Evolutionary conservation across 345 rosid species (phyloP), one percentile per base, ranked within the genome.

Genomic region (Cardiospermum halicacabum): DNA sequence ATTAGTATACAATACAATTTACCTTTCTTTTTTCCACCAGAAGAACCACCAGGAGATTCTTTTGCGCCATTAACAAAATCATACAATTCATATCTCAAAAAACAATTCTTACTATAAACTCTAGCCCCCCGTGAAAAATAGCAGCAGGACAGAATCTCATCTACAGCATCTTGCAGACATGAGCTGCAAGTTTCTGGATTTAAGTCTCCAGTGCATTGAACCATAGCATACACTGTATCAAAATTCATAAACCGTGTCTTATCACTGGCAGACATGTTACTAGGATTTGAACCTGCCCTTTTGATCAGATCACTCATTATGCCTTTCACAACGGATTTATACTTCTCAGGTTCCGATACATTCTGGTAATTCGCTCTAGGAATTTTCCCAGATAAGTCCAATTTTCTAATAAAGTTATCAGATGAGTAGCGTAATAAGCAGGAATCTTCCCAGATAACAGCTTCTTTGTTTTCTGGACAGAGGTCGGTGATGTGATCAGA

Each of bases 61-160:
- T 26, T 62, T 58, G 34, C 62, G 4, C 72, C 78, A 25, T 56
- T 48, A 45, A 76, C 74, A 31, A 78, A 75, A 18, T 77, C 73
- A 16, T 81, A 78, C n/a, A 77, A 54, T 55, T 81, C 78, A 21
- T 78, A 81, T 61, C 85, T 73, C 57, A 81, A 62, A 53, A 77
- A 77, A 60, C 82, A 81, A 61, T 78, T 78, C 1, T 61, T 77
- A 67, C 82, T 75, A 7, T 72, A 64, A 43, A 81, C 22, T 39
- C 80, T 42, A 1, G 72, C 81, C 7, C 85, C 82, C 0, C 67
- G 56, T 5, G 78, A 75, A 49, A 26, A 66, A 48, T 30, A 49
- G 65, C 70, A 71, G 64, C 70, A 53, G 2, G 30, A 64, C 9
- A 60, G 43, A 61, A 74, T 62, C 58, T 81, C 58, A 31, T 11